Evolutionary conservation across 768 basidiomycete species (phyloP).

Genomic region (Boletus bicolor): DNA sequence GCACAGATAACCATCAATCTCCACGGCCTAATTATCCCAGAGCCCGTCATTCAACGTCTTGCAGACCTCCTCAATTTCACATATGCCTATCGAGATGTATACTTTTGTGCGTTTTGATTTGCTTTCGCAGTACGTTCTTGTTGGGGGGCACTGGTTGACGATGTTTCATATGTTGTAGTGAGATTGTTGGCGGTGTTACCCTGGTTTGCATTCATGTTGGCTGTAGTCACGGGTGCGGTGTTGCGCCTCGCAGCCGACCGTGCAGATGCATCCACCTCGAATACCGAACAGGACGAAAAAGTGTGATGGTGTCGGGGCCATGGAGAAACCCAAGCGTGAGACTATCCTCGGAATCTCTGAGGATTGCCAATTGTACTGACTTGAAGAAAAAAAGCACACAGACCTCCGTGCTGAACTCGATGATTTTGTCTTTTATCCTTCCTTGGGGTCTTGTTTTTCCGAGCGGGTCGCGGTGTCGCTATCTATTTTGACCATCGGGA

Average conservation of each 20-base stretch:
- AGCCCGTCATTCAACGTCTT: conserved; percentile 33
- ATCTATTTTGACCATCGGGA: not conserved
- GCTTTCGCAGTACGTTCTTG: not conserved
- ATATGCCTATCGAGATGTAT: conserved; percentile 42
- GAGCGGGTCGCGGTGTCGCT: too few relatives aligned
- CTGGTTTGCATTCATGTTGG: conserved; percentile 49
- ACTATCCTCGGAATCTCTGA: not conserved
- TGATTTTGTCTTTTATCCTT: not conserved
- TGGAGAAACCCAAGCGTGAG: not conserved
- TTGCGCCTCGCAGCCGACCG: conserved; percentile 31
- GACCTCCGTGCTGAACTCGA: not conserved
- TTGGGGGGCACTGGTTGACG: not conserved
- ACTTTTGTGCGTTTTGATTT: conserved; percentile 37
- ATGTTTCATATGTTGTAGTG: conserved; percentile 34
- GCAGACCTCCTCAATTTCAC: conserved; percentile 39
- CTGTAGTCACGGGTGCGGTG: conserved; percentile 35
- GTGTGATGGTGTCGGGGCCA: not conserved
- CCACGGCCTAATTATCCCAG: conserved; percentile 36
- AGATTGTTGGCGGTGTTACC: conserved; percentile 47
- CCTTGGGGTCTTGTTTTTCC: not conserved
- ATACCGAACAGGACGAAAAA: not conserved
- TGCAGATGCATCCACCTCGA: not conserved
- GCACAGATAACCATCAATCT: conserved; percentile 45
- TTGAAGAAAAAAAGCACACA: not conserved
- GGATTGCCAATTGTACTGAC: not conserved